phyloP scores from a whole-genome alignment of 495 filamentous ascomycete genomes.

The Annulohypoxylon stygium region DNA sequence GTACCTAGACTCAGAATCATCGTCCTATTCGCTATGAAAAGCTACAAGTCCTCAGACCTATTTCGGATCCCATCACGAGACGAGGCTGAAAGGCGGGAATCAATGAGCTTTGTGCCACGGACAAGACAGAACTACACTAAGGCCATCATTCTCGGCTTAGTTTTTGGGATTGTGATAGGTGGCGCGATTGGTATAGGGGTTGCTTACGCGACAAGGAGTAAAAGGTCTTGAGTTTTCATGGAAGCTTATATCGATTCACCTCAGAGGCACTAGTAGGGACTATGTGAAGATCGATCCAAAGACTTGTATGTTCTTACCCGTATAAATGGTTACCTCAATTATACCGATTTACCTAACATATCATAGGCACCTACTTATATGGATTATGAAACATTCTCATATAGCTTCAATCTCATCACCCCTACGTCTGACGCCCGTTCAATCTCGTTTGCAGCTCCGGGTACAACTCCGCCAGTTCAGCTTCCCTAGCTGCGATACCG shows the following conservation, averaged over 20 bases:
- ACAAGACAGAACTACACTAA: conserved; percentile 7
- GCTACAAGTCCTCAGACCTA: conserved; percentile 3
- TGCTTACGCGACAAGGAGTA: conserved; percentile 12
- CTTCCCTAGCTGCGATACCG: background rate
- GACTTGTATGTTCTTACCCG: background rate
- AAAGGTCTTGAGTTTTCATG: conserved; percentile 9
- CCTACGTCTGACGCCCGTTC: background rate
- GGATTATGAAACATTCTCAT: background rate
- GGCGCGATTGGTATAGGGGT: conserved; percentile 13
- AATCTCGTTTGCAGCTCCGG: background rate
- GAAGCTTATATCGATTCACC: background rate
- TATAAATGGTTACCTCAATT: background rate
- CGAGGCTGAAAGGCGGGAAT: background rate
- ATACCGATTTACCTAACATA: background rate
- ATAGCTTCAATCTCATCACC: background rate
- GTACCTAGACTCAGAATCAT: background rate
- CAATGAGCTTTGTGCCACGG: background rate
- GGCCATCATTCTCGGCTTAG: conserved; percentile 19
- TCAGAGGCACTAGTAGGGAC: background rate
- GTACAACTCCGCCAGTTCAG: background rate
- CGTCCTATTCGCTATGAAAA: background rate
- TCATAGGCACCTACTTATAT: background rate
- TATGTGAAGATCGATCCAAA: background rate
- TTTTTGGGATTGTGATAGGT: conserved; percentile 25
- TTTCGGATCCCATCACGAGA: background rate